These are phyloP conservation scores for Sarocladium kiliense DNA, from an alignment of 2,329 filamentous ascomycete genomes.

Conservation along the genomic window DNA sequence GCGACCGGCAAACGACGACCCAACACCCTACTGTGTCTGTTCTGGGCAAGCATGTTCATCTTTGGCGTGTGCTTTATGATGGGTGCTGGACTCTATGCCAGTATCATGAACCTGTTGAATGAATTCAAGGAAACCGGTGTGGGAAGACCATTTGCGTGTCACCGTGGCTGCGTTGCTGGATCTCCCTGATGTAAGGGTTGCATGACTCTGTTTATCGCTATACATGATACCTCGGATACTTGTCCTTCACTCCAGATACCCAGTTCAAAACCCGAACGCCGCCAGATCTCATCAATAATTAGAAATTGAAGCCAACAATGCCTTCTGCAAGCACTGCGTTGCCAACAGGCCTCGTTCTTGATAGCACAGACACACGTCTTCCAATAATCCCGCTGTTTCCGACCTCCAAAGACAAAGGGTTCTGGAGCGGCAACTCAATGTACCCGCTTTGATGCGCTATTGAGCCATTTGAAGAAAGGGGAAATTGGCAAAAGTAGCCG, in stretches of 20 bases:
- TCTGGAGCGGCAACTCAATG: conserved; percentile 29
- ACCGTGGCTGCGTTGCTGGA: background rate
- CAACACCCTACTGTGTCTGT: background rate
- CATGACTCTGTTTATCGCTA: too few relatives aligned
- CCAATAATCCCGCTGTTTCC: conserved; percentile 43
- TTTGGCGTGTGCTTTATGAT: background rate
- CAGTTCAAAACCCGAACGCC: too few relatives aligned
- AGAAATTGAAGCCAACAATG: conserved; percentile 44
- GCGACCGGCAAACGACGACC: background rate
- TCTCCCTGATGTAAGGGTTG: too few relatives aligned
- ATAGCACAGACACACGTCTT: conserved; percentile 37
- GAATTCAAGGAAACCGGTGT: background rate
- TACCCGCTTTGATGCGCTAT: conserved; percentile 12
- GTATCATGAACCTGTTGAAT: background rate
- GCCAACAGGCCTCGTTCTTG: conserved; percentile 13
- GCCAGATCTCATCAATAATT: background rate
- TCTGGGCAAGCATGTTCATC: background rate
- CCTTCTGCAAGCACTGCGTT: conserved; percentile 37
- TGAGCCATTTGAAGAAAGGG: conserved; percentile 6
- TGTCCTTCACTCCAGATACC: background rate
- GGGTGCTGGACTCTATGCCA: background rate
- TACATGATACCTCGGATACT: background rate
- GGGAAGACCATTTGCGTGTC: background rate
- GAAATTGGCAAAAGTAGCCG: conserved; percentile 35
- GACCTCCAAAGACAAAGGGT: conserved; percentile 37